Conservation (phyloP, 1,284 basidiomycete species). For the Apiotrichum laibachii region DNA sequence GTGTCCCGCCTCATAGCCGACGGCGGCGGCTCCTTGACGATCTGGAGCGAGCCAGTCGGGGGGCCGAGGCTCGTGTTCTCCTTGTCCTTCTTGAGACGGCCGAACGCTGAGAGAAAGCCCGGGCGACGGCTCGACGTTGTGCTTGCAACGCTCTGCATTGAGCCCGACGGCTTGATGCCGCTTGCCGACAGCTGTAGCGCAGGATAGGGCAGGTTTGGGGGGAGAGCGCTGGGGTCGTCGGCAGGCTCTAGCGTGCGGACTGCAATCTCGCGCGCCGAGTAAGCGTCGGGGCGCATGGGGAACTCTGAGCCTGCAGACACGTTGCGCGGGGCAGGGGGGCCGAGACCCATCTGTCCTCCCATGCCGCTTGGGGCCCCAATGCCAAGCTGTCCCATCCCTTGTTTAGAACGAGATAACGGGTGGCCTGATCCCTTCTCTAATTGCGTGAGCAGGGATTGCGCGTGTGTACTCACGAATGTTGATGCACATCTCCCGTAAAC, state of each 20-base stretch:
- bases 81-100: slow-evolving; percentile 39
- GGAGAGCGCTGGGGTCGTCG: slow-evolving; percentile 49
- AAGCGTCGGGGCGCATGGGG: slow-evolving; percentile 47
- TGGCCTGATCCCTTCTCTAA: slow-evolving; percentile 8
- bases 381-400: neutral
- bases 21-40: neutral
- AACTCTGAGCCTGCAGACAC: slow-evolving; percentile 47
- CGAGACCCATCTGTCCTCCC: neutral
- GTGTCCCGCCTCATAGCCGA: slow-evolving; percentile 11
- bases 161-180: slow-evolving; percentile 16
- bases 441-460: neutral
- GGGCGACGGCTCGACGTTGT: slow-evolving; percentile 18
- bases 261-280: slow-evolving; percentile 45
- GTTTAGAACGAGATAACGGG: neutral
- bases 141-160: slow-evolving; percentile 32
- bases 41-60: neutral
- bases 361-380: neutral
- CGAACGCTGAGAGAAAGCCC: slow-evolving; percentile 38
- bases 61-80: slow-evolving; percentile 13
- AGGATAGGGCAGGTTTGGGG: slow-evolving; percentile 70
- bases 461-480: slow-evolving; percentile 57
- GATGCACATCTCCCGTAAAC: slow-evolving; percentile 71
- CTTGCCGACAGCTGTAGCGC: slow-evolving; percentile 51
- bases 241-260: slow-evolving; percentile 40
- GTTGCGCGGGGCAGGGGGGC: slow-evolving; percentile 24